Percentiles rank a stretch among this genome's conserved stretches.
Conservation (phyloP, 768 basidiomycete genomes). For the Russula vinacea region DNA sequence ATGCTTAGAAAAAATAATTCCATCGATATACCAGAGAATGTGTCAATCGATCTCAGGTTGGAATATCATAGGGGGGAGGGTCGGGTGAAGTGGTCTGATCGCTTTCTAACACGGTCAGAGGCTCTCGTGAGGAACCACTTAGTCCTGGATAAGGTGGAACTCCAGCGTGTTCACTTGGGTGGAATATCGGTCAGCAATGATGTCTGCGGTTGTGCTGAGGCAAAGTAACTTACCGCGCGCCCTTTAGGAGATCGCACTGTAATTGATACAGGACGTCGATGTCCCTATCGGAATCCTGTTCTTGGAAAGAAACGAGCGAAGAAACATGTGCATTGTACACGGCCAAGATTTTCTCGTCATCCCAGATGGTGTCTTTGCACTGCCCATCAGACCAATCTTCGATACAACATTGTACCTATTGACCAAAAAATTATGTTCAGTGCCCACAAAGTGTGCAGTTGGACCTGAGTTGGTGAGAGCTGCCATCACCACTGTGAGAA, state of each 20-base stretch:
- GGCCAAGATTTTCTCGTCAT: neutral
- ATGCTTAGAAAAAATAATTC: neutral
- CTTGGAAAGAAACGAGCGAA: neutral
- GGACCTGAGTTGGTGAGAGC: neutral
- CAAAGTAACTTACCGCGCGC: neutral
- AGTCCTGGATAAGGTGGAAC: neutral
- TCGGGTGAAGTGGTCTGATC: neutral
- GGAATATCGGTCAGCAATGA: neutral
- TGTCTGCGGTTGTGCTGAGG: neutral
- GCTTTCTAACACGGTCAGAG: neutral
- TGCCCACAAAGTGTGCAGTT: neutral
- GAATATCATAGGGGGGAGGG: neutral
- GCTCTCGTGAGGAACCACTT: neutral
- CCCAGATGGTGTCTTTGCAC: neutral
- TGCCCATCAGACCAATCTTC: slow-evolving; percentile 14
- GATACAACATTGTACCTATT: slow-evolving; percentile 17
- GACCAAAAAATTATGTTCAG: neutral
- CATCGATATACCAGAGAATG: neutral
- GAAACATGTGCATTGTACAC: slow-evolving; percentile 2
- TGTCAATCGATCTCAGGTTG: no score
- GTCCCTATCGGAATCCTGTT: neutral
- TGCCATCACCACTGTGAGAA: slow-evolving; percentile 10
- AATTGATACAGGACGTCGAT: slow-evolving; percentile 1
- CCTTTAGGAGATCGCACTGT: slow-evolving; percentile 9
- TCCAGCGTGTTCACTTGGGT: neutral